phyloP scores from a whole-genome alignment of 148 eudicot species.

The Silene latifolia region DNA sequence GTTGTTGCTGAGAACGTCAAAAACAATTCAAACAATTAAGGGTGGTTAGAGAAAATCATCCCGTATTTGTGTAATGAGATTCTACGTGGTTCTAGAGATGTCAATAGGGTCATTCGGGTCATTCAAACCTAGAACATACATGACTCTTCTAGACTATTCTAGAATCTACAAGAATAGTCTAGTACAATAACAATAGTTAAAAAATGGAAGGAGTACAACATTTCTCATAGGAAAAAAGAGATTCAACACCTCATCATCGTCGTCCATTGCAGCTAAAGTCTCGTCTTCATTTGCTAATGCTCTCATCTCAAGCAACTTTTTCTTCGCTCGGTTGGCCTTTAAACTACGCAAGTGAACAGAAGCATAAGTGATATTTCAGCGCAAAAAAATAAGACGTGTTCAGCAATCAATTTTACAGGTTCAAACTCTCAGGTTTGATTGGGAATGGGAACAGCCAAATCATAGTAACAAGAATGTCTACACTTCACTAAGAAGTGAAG shows the following conservation, averaged over 20 bases:
- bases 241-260: conserved; percentile 45
- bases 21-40: not conserved
- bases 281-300: conserved; percentile 53
- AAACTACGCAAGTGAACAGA: conserved; percentile 37
- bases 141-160: no score
- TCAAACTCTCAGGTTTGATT: not conserved
- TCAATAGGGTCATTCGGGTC: no score
- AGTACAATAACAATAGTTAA: not conserved
- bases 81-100: not conserved
- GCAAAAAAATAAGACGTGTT: not conserved
- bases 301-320: conserved; percentile 51
- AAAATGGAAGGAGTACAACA: not conserved
- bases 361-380: not conserved
- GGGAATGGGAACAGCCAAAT: conserved; percentile 3
- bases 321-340: conserved; percentile 63
- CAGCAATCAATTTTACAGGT: not conserved
- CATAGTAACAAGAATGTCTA: not conserved
- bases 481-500: not conserved
- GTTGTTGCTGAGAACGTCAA: conserved; percentile 45
- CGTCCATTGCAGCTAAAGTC: conserved; percentile 72
- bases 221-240: not conserved
- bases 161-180: no score
- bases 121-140: no score
- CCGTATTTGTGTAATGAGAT: not conserved
- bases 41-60: not conserved